Evolutionary conservation across 2,329 filamentous ascomycete species (phyloP).

Genomic region (Aspergillus costaricaensis): DNA sequence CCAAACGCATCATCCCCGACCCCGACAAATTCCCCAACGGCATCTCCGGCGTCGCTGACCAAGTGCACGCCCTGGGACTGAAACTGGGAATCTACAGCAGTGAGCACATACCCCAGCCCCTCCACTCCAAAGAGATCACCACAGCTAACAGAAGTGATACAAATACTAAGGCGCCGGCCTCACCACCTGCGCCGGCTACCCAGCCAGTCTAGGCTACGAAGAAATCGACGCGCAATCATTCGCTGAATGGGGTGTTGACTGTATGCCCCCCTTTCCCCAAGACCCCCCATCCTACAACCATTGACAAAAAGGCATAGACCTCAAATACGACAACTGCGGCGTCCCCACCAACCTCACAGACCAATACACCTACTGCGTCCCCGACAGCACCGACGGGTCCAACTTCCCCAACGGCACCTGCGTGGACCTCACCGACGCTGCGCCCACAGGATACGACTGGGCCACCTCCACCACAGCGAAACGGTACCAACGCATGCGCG

Average conservation of each 20-base stretch:
- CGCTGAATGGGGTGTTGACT: conserved; percentile 61
- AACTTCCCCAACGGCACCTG: conserved; percentile 47
- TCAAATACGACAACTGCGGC: conserved; percentile 62
- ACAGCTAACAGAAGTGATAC: background rate
- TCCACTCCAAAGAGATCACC: no score
- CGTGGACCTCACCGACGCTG: conserved; percentile 35
- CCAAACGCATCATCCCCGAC: conserved; percentile 51
- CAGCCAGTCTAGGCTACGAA: conserved; percentile 60
- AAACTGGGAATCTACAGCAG: conserved; percentile 67
- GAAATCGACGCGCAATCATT: conserved; percentile 60
- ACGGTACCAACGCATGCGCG: conserved; percentile 55
- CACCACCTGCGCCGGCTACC: conserved; percentile 58
- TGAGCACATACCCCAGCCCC: conserved; percentile 32
- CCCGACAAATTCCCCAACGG: conserved; percentile 59
- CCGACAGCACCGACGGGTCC: conserved; percentile 38
- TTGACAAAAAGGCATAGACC: conserved; percentile 35
- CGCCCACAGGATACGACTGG: conserved; percentile 55
- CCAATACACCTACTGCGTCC: conserved; percentile 43
- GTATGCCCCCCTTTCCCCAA: no score
- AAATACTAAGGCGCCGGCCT: conserved; percentile 31
- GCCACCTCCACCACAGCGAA: conserved; percentile 49
- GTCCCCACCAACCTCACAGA: conserved; percentile 44
- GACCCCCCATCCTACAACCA: background rate
- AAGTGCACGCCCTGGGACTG: conserved; percentile 59
- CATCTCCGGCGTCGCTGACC: conserved; percentile 55